Percentiles rank a stretch among this genome's conserved stretches.
These are phyloP conservation scores for Pichia sp. DNA, from an alignment of 1,139 yeast species.

Conservation along the genomic window DNA sequence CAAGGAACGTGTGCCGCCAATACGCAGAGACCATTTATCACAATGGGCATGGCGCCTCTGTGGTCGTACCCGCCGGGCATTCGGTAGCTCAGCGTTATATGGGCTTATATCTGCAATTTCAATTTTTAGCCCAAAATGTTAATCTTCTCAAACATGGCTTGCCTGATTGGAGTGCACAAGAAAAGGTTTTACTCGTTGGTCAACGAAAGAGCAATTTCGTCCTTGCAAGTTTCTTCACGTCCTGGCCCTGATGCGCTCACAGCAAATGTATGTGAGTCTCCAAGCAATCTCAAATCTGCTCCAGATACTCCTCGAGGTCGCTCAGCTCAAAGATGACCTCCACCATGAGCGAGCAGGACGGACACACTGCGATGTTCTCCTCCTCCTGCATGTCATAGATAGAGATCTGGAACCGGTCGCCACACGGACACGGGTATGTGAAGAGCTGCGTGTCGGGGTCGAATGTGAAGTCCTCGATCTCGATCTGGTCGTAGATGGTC, in stretches of 20 bases:
- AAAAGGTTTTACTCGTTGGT: too few relatives aligned
- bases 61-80: neutral
- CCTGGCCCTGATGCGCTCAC: too few relatives aligned
- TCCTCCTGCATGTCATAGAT: slow-evolving; percentile 88
- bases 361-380: slow-evolving; percentile 93
- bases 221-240: too few relatives aligned
- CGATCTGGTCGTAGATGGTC: slow-evolving; percentile 81
- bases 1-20: neutral
- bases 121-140: slow-evolving; percentile 1
- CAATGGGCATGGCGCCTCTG: neutral
- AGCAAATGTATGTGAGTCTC: too few relatives aligned
- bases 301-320: slow-evolving; percentile 43
- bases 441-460: slow-evolving; percentile 77
- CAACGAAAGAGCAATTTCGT: too few relatives aligned
- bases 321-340: slow-evolving; percentile 78
- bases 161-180: neutral
- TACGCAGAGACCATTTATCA: neutral
- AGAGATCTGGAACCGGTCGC: slow-evolving; percentile 85
- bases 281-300: slow-evolving; percentile 24
- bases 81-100: neutral
- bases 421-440: slow-evolving; percentile 98
- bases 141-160: neutral
- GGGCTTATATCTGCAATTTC: neutral
- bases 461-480: slow-evolving; percentile 92
- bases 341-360: slow-evolving; percentile 91